Evolutionary conservation across 768 basidiomycete genomes (phyloP).

Genomic region (Roridomyces roridus): DNA sequence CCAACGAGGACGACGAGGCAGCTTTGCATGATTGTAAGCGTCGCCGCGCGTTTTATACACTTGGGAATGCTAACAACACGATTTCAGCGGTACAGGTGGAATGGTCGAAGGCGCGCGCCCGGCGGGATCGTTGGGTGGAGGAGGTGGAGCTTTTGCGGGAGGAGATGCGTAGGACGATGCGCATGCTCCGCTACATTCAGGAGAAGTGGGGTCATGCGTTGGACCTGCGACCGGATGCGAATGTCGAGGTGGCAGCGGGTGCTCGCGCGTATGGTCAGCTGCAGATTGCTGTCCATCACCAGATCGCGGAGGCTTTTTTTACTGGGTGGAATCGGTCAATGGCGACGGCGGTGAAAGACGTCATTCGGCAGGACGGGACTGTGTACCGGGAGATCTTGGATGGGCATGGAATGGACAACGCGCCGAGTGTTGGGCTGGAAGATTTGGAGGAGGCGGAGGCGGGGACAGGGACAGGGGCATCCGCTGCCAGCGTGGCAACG

Average conservation of each 20-base stretch:
- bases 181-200: not conserved
- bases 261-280: not conserved
- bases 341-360: not conserved
- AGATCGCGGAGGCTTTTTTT: not conserved
- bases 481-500: too few relatives aligned
- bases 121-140: constrained; percentile 14
- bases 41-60: not conserved
- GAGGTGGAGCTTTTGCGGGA: constrained; percentile 23
- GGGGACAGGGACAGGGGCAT: too few relatives aligned
- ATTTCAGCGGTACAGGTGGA: constrained; percentile 21
- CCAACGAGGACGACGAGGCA: not conserved
- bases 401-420: too few relatives aligned
- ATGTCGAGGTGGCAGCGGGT: not conserved
- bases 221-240: not conserved
- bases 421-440: too few relatives aligned
- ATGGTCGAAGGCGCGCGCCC: constrained; percentile 10
- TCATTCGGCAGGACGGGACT: not conserved
- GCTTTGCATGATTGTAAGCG: constrained; percentile 1
- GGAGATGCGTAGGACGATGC: constrained; percentile 17
- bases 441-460: too few relatives aligned
- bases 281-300: not conserved
- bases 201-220: not conserved
- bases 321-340: not conserved
- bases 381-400: too few relatives aligned
- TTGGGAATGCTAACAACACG: not conserved